Base-by-base conservation (phyloP, 2,329 filamentous ascomycete genomes). In the Fusarium sp. region DNA sequence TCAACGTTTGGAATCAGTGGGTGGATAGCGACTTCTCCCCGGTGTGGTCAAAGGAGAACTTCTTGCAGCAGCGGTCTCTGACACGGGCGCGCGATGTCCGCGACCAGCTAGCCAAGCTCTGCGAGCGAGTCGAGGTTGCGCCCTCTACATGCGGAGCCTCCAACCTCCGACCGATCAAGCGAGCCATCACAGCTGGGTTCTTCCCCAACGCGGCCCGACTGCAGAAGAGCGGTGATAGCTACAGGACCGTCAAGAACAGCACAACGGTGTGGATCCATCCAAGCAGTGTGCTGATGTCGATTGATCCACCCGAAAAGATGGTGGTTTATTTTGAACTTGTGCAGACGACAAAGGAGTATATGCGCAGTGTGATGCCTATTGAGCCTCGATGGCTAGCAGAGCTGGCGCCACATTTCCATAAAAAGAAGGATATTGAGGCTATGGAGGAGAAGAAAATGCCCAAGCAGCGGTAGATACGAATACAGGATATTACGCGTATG, bases 1-100 rank as follows among this genome's bases (percentile, higher is more conserved):
- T 98, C 50, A 97, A 97, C 76, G 92, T 99, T 73, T 99, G 92
- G 90, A 95, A 96, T 75, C 93, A 97, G 79, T 99, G 94, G 92
- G 93, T 95, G 2, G 95, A 98, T 77, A 91, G 90, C 51, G 95
- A 97, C 80, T 99, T 94, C 81, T 93, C 90, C 53, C 91, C 90
- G 56, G 89, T 97, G 47, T 99, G 95, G 95, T 86, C 93, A 1
- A 91, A 91, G 51, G 95, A 98, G 82, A 98, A 98, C 79, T 99
- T 97, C 79, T 79, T 99, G 10, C 95, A 98, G 78, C 94, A 97
- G 78, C 90, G 95, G 15, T 93, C 91, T n/a, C 86, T 99, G 4
- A 96, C 92, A 0, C 90, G 96, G 1, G 95, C 94, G 0, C 90
- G 95, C 31, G 95, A 98, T 75, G 94, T 99, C 3, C 90, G 95